Evolutionary conservation across 352 stramenopile species (phyloP), one percentile per base, ranked within the genome.

Genomic region (Phytophthora palmivora): DNA sequence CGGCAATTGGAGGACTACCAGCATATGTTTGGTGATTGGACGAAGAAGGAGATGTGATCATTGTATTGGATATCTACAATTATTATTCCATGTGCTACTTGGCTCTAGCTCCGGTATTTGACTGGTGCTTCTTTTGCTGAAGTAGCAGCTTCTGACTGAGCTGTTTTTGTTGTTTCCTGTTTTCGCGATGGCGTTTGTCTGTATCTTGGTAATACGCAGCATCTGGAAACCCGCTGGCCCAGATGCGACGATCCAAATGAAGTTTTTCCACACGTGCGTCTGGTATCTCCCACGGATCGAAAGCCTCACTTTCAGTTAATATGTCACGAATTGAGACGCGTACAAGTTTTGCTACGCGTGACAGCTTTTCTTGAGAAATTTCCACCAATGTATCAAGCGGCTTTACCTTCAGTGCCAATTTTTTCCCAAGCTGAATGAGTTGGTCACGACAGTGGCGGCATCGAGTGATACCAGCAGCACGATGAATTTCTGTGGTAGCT

Each of bases 11-110:
- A 92, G 26, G 85, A 94, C 52, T 94, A 92, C 42, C 76, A 91
- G 63, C 72, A 85, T 57, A 78, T 94, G 74, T 92, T 94, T 60
- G 85, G 83, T 12, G 85, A 94, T 53, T 94, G 83, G 81, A 84
- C 75, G 4, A 94, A 94, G 71, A 94, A 94, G 65, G 63, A 92
- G 45, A 87, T 88, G 66, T 94, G 71, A 76, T 11, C 10, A 32
- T 48, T 56, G 28, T 46, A 41, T 55, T 32, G 3, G 36, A 16
- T 56, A 34, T 4, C 24, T 28, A 45, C 39, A 45, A 45, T 4
- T 67, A 15, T 49, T 47, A 56, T 28, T 37, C 6, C n/a, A 16
- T 24, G 12, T 16, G 43, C n/a, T 63, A 48, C 39, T 52, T 72
- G 2, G 8, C 34, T 55, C 21, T 44, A 28, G 41, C 19, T 42